Evolutionary conservation across 768 basidiomycete genomes (phyloP).

Genomic region (Tephrocybe sp.): DNA sequence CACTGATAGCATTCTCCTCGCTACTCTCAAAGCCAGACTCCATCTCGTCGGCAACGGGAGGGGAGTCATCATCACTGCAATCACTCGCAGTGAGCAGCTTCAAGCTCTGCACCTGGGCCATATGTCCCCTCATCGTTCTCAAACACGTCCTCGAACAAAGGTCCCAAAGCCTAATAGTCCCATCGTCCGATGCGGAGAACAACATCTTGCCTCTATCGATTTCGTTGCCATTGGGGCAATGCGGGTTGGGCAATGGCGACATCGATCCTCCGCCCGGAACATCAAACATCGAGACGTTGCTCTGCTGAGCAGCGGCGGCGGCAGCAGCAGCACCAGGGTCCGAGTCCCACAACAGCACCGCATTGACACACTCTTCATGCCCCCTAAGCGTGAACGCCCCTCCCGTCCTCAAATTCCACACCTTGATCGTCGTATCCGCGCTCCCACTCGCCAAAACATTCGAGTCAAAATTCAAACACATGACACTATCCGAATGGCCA

Average conservation of each 20-base stretch:
- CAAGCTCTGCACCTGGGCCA: constrained; percentile 93
- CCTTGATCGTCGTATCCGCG: constrained; percentile 91
- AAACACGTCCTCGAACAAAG: constrained; percentile 82
- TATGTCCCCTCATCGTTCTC: constrained; percentile 82
- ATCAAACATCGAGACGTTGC: constrained; percentile 35
- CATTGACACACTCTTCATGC: constrained; percentile 94
- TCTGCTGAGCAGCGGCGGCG: constrained; percentile 19
- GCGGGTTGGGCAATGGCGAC: constrained; percentile 21
- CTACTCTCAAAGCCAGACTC: background rate
- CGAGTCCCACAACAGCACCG: constrained; percentile 90
- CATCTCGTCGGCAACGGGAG: background rate
- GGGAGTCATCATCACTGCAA: constrained; percentile 32
- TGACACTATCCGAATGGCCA: constrained; percentile 89
- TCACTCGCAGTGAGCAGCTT: constrained; percentile 71
- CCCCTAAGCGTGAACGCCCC: constrained; percentile 91
- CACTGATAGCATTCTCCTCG: background rate
- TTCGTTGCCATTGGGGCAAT: constrained; percentile 35
- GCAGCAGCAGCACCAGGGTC: constrained; percentile 27
- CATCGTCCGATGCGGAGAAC: constrained; percentile 96
- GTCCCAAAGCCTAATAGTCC: constrained; percentile 93
- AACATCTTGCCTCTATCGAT: constrained; percentile 90
- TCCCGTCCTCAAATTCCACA: constrained; percentile 91
- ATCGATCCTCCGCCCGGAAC: constrained; percentile 21
- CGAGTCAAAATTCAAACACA: constrained; percentile 87
- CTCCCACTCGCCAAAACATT: constrained; percentile 91